phyloP scores from a whole-genome alignment of 2,329 filamentous ascomycete genomes.

The Xylaria arbuscula region DNA sequence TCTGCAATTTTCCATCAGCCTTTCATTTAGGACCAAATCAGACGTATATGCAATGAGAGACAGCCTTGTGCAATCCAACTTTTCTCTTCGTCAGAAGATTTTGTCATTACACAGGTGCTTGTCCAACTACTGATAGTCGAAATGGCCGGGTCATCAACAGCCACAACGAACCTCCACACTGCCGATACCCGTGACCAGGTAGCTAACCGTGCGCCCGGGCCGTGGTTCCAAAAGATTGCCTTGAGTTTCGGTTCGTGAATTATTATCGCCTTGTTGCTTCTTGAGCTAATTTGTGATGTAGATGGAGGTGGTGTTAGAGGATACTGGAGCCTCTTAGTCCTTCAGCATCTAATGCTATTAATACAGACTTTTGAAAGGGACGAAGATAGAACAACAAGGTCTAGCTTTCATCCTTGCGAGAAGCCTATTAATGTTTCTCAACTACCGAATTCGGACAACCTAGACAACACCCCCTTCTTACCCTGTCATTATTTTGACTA shows the following conservation, averaged over 20 bases:
- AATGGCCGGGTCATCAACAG: neutral
- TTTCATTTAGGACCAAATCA: neutral
- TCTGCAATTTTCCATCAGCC: neutral
- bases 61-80: neutral
- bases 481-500: conserved; percentile 40
- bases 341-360: conserved; percentile 20
- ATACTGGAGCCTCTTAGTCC: conserved; percentile 27
- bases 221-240: conserved; percentile 15
- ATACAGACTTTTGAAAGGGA: neutral
- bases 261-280: neutral
- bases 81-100: neutral
- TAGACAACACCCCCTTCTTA: conserved; percentile 30
- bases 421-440: conserved; percentile 7
- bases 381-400: neutral
- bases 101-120: neutral
- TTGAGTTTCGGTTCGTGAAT: conserved; percentile 20
- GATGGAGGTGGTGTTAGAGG: conserved; percentile 16
- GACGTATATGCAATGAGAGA: neutral
- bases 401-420: conserved; percentile 18
- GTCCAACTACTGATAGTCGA: neutral
- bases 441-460: neutral
- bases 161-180: neutral
- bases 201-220: neutral
- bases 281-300: neutral
- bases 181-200: neutral